Conservation (phyloP, 1,139 yeast genomes). For the Yamadazyma diospyri region DNA sequence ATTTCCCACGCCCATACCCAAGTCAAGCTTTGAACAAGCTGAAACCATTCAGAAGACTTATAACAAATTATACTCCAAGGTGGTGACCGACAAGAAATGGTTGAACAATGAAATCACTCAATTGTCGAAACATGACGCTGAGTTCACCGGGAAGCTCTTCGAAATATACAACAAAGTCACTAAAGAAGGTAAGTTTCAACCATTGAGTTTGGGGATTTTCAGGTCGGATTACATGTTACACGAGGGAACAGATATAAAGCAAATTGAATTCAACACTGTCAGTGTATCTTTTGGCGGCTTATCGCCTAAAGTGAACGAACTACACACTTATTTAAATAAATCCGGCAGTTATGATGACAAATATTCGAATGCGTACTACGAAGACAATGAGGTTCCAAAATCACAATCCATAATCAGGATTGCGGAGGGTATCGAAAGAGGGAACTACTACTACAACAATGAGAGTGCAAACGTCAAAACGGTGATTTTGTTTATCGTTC, state of each 20-base stretch:
- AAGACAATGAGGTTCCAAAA: conserved; percentile 53
- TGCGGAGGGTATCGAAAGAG: conserved; percentile 70
- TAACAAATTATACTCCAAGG: conserved; percentile 69
- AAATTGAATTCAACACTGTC: conserved; percentile 93
- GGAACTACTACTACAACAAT: conserved; percentile 51
- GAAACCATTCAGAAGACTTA: conserved; percentile 62
- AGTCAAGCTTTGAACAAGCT: conserved; percentile 61
- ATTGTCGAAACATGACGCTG: conserved; percentile 59
- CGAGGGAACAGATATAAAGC: conserved; percentile 58
- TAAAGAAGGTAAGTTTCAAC: conserved; percentile 53
- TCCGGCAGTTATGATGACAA: conserved; percentile 48
- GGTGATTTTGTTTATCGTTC: conserved; percentile 76
- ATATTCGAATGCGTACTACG: conserved; percentile 38
- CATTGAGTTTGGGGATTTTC: conserved; percentile 76
- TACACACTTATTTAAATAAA: conserved; percentile 64
- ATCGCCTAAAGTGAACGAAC: conserved; percentile 71
- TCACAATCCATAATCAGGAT: conserved; percentile 61
- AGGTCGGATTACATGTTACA: conserved; percentile 90
- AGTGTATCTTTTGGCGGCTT: conserved; percentile 94
- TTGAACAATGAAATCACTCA: conserved; percentile 52
- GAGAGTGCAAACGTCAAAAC: conserved; percentile 27
- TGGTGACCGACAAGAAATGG: conserved; percentile 60
- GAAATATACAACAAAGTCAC: conserved; percentile 51
- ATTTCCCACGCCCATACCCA: conserved; percentile 87
- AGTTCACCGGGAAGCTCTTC: conserved; percentile 79